These are phyloP conservation scores for Lasiodiplodia hormozganensis DNA, from an alignment of 2,329 filamentous ascomycete genomes.

Conservation along the genomic window DNA sequence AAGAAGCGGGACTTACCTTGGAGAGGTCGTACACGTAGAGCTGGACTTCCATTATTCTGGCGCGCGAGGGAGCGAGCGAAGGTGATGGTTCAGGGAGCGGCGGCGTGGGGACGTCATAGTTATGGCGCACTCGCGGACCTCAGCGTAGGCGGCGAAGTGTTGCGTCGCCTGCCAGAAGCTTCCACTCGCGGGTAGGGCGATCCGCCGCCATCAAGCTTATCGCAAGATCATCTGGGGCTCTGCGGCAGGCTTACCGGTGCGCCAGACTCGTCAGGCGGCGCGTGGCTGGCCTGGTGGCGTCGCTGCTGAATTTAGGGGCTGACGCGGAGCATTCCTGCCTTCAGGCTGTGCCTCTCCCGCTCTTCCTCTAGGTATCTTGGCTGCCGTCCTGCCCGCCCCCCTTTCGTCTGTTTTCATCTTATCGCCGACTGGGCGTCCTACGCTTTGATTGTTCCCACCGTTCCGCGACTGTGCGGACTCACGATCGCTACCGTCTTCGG, in stretches of 20 bases:
- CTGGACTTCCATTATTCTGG: slow-evolving; percentile 54
- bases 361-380: not conserved
- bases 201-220: slow-evolving; percentile 20
- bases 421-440: slow-evolving; percentile 6
- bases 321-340: slow-evolving; percentile 13
- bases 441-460: not conserved
- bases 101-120: slow-evolving; percentile 6
- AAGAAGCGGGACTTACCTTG: slow-evolving; percentile 37
- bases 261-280: not conserved
- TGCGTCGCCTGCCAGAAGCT: slow-evolving; percentile 26
- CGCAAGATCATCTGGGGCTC: slow-evolving; percentile 21
- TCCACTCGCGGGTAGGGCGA: slow-evolving; percentile 8
- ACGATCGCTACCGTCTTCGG: slow-evolving; percentile 28
- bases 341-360: not conserved
- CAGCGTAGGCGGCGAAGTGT: slow-evolving; percentile 14
- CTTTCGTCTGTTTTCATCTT: slow-evolving; percentile 1
- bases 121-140: not conserved
- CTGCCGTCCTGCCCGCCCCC: slow-evolving; percentile 1
- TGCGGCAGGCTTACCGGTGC: slow-evolving; percentile 10
- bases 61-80: not conserved
- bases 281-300: slow-evolving; percentile 5
- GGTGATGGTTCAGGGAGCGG: slow-evolving; percentile 1
- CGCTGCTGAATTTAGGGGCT: slow-evolving; percentile 9
- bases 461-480: slow-evolving; percentile 16
- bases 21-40: slow-evolving; percentile 62